Percentiles rank a stretch among this genome's conserved stretches.
Conservation (phyloP, 306 rosid species). For the Cucumis hystrix region DNA sequence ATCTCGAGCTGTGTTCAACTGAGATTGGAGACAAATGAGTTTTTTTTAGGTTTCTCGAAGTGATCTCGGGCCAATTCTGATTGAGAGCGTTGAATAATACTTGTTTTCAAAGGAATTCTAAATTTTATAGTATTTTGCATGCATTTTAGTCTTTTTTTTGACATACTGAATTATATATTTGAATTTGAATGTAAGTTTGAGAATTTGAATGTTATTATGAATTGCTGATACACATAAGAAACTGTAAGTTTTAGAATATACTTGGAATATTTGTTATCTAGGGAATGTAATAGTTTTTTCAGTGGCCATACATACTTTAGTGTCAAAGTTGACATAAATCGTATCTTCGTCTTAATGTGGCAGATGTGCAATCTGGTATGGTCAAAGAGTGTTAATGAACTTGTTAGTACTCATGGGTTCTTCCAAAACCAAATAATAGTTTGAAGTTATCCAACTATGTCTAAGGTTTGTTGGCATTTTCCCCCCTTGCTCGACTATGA, state of each 20-base stretch:
- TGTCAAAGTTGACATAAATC: neutral
- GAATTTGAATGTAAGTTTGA: too few relatives aligned
- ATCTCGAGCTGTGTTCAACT: too few relatives aligned
- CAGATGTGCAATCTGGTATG: conserved; percentile 98
- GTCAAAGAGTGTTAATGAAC: conserved; percentile 96
- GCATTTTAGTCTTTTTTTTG: too few relatives aligned
- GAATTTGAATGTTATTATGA: too few relatives aligned
- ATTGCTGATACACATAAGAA: too few relatives aligned
- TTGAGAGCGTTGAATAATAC: too few relatives aligned
- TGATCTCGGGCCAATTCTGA: too few relatives aligned
- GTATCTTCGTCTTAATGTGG: conserved; percentile 11
- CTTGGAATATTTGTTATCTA: neutral
- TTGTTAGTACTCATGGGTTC: conserved; percentile 94
- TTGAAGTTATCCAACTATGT: conserved; percentile 97
- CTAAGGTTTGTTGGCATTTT: conserved; percentile 43
- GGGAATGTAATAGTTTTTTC: neutral
- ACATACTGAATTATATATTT: too few relatives aligned
- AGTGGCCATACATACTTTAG: neutral
- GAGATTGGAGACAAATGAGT: too few relatives aligned
- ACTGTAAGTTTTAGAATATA: neutral
- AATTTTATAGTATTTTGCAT: too few relatives aligned
- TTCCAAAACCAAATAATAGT: conserved; percentile 96
- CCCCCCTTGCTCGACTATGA: neutral
- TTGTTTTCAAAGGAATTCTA: too few relatives aligned
- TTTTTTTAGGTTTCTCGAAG: too few relatives aligned